Conservation (phyloP, 495 filamentous ascomycete species). For the Hypoxylon crocopeplum region DNA sequence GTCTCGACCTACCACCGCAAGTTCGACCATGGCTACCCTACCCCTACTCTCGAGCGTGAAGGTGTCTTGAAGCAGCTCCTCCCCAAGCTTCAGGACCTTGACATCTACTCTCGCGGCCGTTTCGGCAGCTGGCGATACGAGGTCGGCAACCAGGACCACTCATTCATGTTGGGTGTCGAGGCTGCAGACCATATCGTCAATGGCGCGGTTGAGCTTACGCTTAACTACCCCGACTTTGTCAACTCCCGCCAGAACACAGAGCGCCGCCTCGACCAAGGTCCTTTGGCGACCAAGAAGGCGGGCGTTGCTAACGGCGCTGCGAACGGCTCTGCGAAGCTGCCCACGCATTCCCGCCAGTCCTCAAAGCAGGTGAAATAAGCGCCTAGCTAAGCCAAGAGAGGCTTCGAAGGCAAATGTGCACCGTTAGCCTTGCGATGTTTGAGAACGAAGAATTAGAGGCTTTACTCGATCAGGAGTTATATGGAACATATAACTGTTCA, state of each 20-base stretch:
- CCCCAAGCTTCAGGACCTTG: conserved; percentile 86
- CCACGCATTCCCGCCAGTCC: background rate
- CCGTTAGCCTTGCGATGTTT: conserved; percentile 14
- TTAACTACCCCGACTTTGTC: conserved; percentile 99
- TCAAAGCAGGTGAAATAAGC: conserved; percentile 11
- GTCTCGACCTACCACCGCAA: conserved; percentile 98
- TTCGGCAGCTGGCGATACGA: conserved; percentile 99
- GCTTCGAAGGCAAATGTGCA: background rate
- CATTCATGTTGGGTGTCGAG: conserved; percentile 98
- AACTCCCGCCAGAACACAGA: conserved; percentile 89
- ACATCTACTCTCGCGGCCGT: conserved; percentile 93
- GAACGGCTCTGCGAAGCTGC: conserved; percentile 30
- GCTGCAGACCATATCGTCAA: conserved; percentile 95
- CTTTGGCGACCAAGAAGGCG: conserved; percentile 42
- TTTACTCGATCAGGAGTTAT: conserved; percentile 15
- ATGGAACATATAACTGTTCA: conserved; percentile 22
- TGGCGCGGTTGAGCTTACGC: conserved; percentile 91
- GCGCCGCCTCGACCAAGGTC: conserved; percentile 80
- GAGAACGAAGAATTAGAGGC: conserved; percentile 11
- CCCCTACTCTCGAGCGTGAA: conserved; percentile 92
- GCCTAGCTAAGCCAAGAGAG: background rate
- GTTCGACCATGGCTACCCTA: conserved; percentile 99
- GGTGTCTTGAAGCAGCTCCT: conserved; percentile 91
- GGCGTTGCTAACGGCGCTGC: conserved; percentile 17
- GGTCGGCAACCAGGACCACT: conserved; percentile 94